Base-by-base conservation (phyloP, 129 eudicot species). In the Flaveria linearis region DNA sequence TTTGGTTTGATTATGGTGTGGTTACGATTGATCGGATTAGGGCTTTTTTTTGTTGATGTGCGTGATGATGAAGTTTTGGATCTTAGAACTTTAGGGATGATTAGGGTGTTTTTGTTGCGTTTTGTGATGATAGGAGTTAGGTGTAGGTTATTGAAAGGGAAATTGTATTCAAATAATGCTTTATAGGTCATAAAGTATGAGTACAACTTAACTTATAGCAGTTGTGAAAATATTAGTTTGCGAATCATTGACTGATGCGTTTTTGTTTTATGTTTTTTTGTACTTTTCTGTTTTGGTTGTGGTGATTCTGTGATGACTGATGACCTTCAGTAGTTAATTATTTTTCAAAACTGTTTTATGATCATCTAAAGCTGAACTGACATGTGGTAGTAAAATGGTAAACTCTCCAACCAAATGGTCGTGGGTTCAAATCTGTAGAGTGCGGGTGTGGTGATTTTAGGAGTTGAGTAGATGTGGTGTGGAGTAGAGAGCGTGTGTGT, bases 11-110 rank as follows among this genome's bases (percentile, higher is more conserved):
- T 64, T 50, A 1, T 43, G 33, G 9, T 58, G 3, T 62, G 79
- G 62, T 62, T 26, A 49, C 39, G 23, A 3, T 39, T 50, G 80
- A 76, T 65, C 41, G 41, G 41, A 36, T 23, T 64, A 50, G 53
- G 72, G 65, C 42, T 76, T 63, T 3, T 7, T n/a, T 28, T 62
- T 39, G 36, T 36, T 50, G 68, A 11, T 58, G 22, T 73, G 63
- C 33, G 77, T 61, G 25, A 15, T 61, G 78, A 30, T 75, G 71
- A 47, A 17, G 73, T 6, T 64, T 30, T 64, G 72, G 73, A 76
- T 76, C 73, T 76, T 60, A 14, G 13, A 30, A 2, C 0, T 55
- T 65, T 65, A 49, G 53, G 80, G 50, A 2, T 64, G 61, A 15
- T 30, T 30, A 30, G 2, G 30, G 45, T 7, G 16, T 30, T 15